Base-by-base conservation (phyloP, 768 basidiomycete species). In the Clavulina sp. region DNA sequence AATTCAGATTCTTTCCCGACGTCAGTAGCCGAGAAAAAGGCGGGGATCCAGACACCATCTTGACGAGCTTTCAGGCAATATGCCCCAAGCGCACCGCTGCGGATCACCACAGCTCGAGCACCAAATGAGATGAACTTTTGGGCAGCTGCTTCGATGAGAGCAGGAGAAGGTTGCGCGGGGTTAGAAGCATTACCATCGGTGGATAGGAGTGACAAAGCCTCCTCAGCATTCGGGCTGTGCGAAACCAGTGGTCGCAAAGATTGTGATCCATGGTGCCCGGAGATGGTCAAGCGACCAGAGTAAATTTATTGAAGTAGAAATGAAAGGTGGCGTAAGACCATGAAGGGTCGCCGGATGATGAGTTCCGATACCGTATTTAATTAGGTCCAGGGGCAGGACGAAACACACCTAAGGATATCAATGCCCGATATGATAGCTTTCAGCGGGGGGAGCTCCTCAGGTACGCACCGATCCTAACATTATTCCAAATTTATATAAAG, bases 151-250 rank as follows among this genome's bases (percentile, higher is more conserved):
- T 89, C 82, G 41, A 92, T 73, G 1, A 66, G 60, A 5, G 66
- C 56, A 54, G 68, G 73, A 0, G 74, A 74, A 6, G 75, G 68
- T 5, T 76, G 68, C 26, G 13, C 13, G 13, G 13, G 43, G n/a
- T n/a, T n/a, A n/a, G n/a, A n/a, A n/a, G n/a, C n/a, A n/a, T n/a
- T n/a, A 0, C 66, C 58, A 4, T 70, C 63, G 40, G 75, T 59
- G 1, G 79, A 78, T 32, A 89, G 72, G 4, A 89, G 67, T 2
- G 68, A 65, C 28, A 84, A 66, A 0, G 85, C 86, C 62, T 93
- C 88, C 57, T 83, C 78, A 21, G 88, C 85, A 60, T 93, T 92
- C 2, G 88, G 88, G 57, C 86, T 87, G 34, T 49, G 4, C 13
- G 9, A 19, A 38, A 9, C 34, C 34, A 38, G 19, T 9, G 9